Base-by-base conservation (phyloP, 441 rosid genomes). In the Adansonia madagascariensis region DNA sequence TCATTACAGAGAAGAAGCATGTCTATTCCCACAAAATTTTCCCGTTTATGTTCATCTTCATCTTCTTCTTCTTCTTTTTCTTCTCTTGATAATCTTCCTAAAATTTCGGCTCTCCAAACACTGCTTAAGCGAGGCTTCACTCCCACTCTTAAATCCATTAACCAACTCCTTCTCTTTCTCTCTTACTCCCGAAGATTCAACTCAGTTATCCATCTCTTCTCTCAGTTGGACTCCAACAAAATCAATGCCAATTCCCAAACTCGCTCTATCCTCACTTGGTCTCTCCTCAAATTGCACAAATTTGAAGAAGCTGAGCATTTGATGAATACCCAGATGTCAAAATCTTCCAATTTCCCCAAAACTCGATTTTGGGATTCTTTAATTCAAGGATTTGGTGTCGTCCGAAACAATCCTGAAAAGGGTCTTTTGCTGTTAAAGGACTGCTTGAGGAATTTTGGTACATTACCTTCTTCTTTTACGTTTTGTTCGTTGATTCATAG, bases 111-210 rank as follows among this genome's bases (percentile, higher is more conserved):
- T 74, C 76, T 89, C 15, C 91, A 88, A 75, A 80, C 86, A 27
- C 87, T 91, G 5, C 82, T 91, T 75, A 91, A 91, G 86, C 85
- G 86, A 22, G 95, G 95, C 47, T 89, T 87, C 85, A 80, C 89
- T 75, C 94, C 95, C 31, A 90, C 92, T 61, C 75, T 83, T 57
- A 81, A 81, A 73, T 90, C 93, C 81, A 70, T 91, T 75, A 84
- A 87, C 79, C 78, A 64, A 35, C 88, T 86, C 80, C 87, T 92
- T 52, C 82, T 74, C 27, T 92, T 81, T 47, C 95, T 90, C 64
- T 82, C 83, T 47, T 82, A 71, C 73, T 68, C 86, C 52, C 88
- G 75, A 50, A 85, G 75, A 73, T 85, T 82, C 84, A 60, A 71
- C 64, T 80, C 79, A 61, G 76, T 90, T 27, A 9, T 89, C 55